Conservation (phyloP, 1,284 basidiomycete species). For the Cryptococcus maquisensis region DNA sequence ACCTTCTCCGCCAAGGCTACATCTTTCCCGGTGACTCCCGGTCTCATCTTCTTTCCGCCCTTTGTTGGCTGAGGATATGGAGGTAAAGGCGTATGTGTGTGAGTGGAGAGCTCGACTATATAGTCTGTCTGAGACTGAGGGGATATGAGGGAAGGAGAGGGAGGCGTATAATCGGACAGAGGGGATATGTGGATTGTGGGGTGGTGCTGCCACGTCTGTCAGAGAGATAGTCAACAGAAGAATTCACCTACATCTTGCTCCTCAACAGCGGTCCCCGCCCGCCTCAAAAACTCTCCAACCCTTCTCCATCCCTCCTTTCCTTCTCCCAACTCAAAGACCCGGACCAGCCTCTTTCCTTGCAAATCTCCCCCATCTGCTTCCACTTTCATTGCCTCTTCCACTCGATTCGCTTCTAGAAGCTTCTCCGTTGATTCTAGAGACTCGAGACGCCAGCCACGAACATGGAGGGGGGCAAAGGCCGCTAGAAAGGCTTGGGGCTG, state of each 20-base stretch:
- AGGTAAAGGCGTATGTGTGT: slow-evolving; percentile 43
- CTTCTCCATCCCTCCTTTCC: slow-evolving; percentile 33
- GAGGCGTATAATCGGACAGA: slow-evolving; percentile 18
- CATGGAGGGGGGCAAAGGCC: slow-evolving; percentile 33
- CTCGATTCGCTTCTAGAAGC: neutral
- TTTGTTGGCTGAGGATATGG: slow-evolving; percentile 13
- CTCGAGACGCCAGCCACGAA: slow-evolving; percentile 34
- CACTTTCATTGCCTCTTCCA: neutral
- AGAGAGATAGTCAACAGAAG: neutral
- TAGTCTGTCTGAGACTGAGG: slow-evolving; percentile 15
- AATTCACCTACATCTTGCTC: slow-evolving; percentile 28
- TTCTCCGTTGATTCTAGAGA: neutral
- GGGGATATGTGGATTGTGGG: slow-evolving; percentile 31
- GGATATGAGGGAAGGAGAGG: slow-evolving; percentile 2
- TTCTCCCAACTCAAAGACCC: slow-evolving; percentile 25
- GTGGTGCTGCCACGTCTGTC: slow-evolving; percentile 32
- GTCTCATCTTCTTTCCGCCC: slow-evolving; percentile 18
- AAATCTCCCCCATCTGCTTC: slow-evolving; percentile 19
- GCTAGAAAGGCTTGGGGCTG: slow-evolving; percentile 28
- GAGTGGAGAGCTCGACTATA: slow-evolving; percentile 32
- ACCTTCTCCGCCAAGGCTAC: slow-evolving; percentile 30
- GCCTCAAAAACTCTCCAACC: slow-evolving; percentile 9
- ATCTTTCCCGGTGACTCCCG: slow-evolving; percentile 43
- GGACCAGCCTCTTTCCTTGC: slow-evolving; percentile 28
- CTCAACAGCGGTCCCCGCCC: slow-evolving; percentile 18